These are phyloP conservation scores for Rhizopus stolonifer DNA, from an alignment of 371 early-diverging fungal species.

Conservation along the genomic window DNA sequence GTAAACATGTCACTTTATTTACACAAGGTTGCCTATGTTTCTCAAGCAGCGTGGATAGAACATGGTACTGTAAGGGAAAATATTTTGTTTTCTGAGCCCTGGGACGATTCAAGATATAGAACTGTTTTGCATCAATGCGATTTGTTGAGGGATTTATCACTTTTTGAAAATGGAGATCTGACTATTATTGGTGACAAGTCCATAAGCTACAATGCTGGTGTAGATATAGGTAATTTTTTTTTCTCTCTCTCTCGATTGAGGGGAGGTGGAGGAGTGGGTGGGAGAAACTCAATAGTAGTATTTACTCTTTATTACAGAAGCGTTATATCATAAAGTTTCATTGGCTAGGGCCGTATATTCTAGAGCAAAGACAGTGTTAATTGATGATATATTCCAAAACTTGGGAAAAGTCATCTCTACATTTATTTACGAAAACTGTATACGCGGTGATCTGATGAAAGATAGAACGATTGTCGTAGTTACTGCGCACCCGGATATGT, in stretches of 20 bases:
- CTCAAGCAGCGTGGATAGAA: conserved; percentile 82
- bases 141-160: conserved; percentile 72
- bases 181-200: conserved; percentile 73
- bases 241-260: no score
- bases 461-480: conserved; percentile 80
- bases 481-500: conserved; percentile 65
- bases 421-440: conserved; percentile 63
- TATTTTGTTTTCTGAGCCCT: conserved; percentile 77
- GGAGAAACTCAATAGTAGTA: no score
- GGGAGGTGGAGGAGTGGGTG: no score
- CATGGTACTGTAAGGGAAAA: conserved; percentile 80
- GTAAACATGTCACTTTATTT: conserved; percentile 13
- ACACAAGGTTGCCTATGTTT: conserved; percentile 63
- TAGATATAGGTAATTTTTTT: background rate
- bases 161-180: conserved; percentile 76
- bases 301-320: conserved; percentile 63
- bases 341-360: conserved; percentile 79
- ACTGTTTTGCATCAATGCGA: conserved; percentile 68
- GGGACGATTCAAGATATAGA: conserved; percentile 63
- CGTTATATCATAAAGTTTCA: conserved; percentile 65
- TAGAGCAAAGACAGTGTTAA: conserved; percentile 58
- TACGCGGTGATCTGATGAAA: conserved; percentile 64
- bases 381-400: conserved; percentile 69
- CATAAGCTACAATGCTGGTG: background rate
- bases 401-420: conserved; percentile 67